Percentiles rank a stretch among this genome's conserved stretches.
These are phyloP conservation scores for Suillus occidentalis DNA, from an alignment of 768 basidiomycete genomes.

Conservation along the genomic window DNA sequence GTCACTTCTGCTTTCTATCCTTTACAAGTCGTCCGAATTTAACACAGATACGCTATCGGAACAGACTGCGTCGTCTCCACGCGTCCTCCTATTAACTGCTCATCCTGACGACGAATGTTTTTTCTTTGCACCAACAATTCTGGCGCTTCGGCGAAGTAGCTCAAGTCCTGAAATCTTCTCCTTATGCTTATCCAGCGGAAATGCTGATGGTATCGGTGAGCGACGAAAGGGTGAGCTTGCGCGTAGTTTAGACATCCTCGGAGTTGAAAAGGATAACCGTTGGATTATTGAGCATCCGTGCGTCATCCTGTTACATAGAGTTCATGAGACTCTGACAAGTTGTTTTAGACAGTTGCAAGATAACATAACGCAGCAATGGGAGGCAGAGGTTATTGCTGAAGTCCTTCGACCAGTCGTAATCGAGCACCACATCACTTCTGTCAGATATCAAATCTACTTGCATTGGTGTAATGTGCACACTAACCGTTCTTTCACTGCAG, in stretches of 20 bases:
- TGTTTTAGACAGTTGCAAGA: constrained; percentile 63
- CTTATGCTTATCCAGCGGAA: constrained; percentile 75
- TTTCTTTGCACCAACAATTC: constrained; percentile 88
- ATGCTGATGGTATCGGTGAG: constrained; percentile 76
- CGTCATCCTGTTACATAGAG: constrained; percentile 29
- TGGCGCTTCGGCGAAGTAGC: constrained; percentile 42
- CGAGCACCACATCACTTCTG: constrained; percentile 60
- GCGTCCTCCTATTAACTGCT: constrained; percentile 75
- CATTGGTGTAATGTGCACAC: constrained; percentile 20
- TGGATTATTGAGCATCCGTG: constrained; percentile 73
- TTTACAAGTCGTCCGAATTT: constrained; percentile 27
- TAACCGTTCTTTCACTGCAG: constrained; percentile 37
- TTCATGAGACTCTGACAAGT: constrained; percentile 12
- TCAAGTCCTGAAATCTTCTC: constrained; percentile 45
- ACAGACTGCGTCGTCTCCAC: constrained; percentile 11
- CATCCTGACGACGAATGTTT: constrained; percentile 95
- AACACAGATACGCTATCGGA: constrained; percentile 22
- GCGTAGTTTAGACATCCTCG: constrained; percentile 65
- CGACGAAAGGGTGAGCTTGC: constrained; percentile 58
- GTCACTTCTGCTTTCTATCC: constrained; percentile 19
- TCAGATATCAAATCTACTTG: constrained; percentile 33
- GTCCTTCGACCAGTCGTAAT: constrained; percentile 60
- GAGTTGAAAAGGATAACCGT: constrained; percentile 53
- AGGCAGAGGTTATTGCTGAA: constrained; percentile 53
- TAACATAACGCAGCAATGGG: constrained; percentile 69